These are phyloP conservation scores for sunflower (Helianthus annuus) DNA, from an alignment of 129 eudicot genomes.

Conservation along the genomic window HanXRQr2.0-SUNRISE NC_035433.2:1728049-1728548, in stretches of 20 bases:
- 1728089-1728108: too few relatives aligned
- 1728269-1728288: conserved; percentile 39
- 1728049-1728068: not conserved
- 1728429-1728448: not conserved
- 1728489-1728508: too few relatives aligned
- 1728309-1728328: conserved; percentile 30
- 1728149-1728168: not conserved
- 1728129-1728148: not conserved
- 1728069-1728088: not conserved
- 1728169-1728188: conserved; percentile 2
- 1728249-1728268: conserved; percentile 22
- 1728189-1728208: not conserved
- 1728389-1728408: not conserved
- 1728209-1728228: conserved; percentile 33
- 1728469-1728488: too few relatives aligned
- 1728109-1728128: not conserved
- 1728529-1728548: too few relatives aligned
- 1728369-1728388: conserved; percentile 18
- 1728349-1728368: conserved; percentile 27
- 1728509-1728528: too few relatives aligned
- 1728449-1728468: too few relatives aligned
- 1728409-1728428: not conserved
- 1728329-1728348: conserved; percentile 33
- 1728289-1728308: conserved; percentile 30
- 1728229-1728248: conserved; percentile 17